Base-by-base conservation (phyloP, 139 green algal species). In the Eudorina sp. region DNA sequence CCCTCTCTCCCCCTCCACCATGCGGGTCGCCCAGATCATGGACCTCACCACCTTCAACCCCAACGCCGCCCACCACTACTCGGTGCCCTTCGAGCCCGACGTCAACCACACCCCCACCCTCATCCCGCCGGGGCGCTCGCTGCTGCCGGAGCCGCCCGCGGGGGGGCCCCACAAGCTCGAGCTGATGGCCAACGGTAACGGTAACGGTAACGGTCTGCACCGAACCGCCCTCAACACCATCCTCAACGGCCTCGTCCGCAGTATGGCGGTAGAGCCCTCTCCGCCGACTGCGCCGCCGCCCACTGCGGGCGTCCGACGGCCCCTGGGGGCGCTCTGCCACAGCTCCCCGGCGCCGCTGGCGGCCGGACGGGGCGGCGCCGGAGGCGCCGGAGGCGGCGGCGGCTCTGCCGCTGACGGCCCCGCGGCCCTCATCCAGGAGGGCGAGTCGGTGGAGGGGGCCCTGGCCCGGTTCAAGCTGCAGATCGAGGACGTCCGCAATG, bases 41-140 rank as follows among this genome's bases (percentile, higher is more conserved):
- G 66, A 75, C 66, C 66, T 75, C 66, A 75, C 66, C 31, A 75
- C 66, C 66, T 46, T 48, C 62, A 72, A 72, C 62, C 62, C 62
- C 21, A 72, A 72, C 62, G 62, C 62, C 27, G 27, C 62, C 62
- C 62, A 72, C 62, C 19, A 72, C 31, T 72, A 72, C 62, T 31
- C 62, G 6, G 21, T 72, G 62, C 62, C 62, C 62, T 72, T 72
- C 62, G 62, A 72, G 23, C 62, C 62, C 31, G 21, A 31, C 14
- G 62, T 31, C 31, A 72, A 72, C 62, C 2, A 31, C 62, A 72
- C 62, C 62, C 19, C 62, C 62, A 72, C 31, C 62, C 62, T 72
- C 62, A 16, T 72, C 27, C 9, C 48, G 48, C 48, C 48, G 48
- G 48, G 48, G 48, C 48, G 11, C 48, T 29, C 62, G 14, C 16